Evolutionary conservation across 768 basidiomycete species (phyloP), one percentile per base, ranked within the genome.

Genomic region (Boletus rufocinnamomeus): DNA sequence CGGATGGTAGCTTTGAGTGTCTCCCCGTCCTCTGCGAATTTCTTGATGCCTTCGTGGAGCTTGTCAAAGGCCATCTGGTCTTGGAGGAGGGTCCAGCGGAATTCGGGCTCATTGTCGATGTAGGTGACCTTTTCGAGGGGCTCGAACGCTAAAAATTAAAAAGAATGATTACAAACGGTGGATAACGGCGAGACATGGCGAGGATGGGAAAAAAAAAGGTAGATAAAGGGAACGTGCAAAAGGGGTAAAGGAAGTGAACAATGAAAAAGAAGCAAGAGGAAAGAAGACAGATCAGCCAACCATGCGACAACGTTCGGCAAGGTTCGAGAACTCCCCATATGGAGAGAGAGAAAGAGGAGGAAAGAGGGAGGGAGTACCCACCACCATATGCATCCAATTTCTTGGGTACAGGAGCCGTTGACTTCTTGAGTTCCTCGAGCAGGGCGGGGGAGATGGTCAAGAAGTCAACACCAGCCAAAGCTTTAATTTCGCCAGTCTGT

Each of bases 31-130:
- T 91, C 94, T 51, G 94, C 95, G 72, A 99, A 99, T 77, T 96
- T 97, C 80, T 87, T 88, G 81, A 99, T 97, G 68, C 97, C 97
- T 79, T 98, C 93, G 75, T 97, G 93, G 55, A 98, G 82, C 81
- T 98, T 98, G 75, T 98, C 96, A 72, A 94, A 96, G n/a, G 96
- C 95, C 95, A 98, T 97, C 72, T 82, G 78, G 76, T 98, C 95
- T 70, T 94, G 84, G 69, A 97, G 85, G 57, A 98, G 88, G 13
- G 83, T 65, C 95, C 95, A 97, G 59, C 93, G 88, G 92, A 98
- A 98, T 71, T 94, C 91, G 60, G 95, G 80, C 80, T 99, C 93
- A 78, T 97, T 86, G 80, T 98, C 85, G 73, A 99, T 69, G 82
- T 69, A 98, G 23, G 85, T 77, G 62, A 94, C 90, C 77, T 95